These are phyloP conservation scores for Quercus dentata DNA, from an alignment of 306 rosid genomes.

Conservation along the genomic window DNA sequence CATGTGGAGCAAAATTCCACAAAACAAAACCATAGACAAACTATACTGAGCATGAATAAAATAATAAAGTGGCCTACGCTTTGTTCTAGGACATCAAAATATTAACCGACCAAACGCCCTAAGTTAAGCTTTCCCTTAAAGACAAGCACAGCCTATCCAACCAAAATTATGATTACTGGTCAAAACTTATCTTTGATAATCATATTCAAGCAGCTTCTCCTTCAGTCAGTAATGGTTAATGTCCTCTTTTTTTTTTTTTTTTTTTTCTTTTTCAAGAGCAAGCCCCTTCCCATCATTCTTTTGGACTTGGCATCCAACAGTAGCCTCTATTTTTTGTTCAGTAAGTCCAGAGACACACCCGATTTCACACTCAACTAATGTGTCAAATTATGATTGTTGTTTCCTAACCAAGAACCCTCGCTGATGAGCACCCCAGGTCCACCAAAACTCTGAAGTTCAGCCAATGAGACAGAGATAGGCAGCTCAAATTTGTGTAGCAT, in stretches of 20 bases:
- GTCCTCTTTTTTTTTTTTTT: constrained; percentile 2
- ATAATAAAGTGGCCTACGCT: too few species aligned
- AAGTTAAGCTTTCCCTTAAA: not conserved
- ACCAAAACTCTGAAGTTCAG: constrained; percentile 71
- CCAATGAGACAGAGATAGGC: constrained; percentile 60
- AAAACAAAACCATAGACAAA: too few species aligned
- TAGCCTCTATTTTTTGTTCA: constrained; percentile 53
- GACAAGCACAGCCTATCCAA: not conserved
- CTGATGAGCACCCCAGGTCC: constrained; percentile 62
- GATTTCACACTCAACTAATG: too few species aligned
- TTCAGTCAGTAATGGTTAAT: constrained; percentile 76
- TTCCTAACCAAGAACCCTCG: constrained; percentile 70
- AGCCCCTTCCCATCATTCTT: constrained; percentile 71
- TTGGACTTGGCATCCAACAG: constrained; percentile 63
- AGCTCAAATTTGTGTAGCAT: constrained; percentile 74
- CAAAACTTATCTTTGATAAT: not conserved
- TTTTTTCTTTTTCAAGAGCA: not conserved
- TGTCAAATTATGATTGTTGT: constrained; percentile 6
- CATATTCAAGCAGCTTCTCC: constrained; percentile 57
- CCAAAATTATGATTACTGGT: not conserved
- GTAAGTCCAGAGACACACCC: too few species aligned
- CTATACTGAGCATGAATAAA: not conserved
- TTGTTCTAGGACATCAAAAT: not conserved
- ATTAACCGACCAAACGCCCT: not conserved
- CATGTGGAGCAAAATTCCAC: not conserved